Conservation (phyloP, 768 basidiomycete species). For the Auricularia heimuer region DNA sequence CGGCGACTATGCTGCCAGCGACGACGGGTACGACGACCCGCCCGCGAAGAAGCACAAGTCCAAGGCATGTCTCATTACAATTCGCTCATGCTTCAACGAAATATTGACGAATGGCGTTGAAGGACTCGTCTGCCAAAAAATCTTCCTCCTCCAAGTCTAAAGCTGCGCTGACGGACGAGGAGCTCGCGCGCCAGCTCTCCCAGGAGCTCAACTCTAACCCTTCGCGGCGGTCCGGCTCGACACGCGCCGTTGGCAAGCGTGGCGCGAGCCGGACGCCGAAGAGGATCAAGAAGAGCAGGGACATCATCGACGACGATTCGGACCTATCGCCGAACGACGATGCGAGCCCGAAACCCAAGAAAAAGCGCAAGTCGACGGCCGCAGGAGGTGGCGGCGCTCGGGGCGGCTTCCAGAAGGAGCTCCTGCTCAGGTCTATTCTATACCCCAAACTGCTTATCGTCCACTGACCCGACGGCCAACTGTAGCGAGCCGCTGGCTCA, state of each 20-base stretch:
- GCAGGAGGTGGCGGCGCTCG: slow-evolving; percentile 36
- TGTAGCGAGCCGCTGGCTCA: slow-evolving; percentile 62
- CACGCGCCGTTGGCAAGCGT: slow-evolving; percentile 22
- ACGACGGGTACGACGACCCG: slow-evolving; percentile 18
- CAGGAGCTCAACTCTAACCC: slow-evolving; percentile 58
- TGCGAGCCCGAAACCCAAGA: slow-evolving; percentile 32
- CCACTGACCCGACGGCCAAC: neutral
- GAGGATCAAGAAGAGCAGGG: slow-evolving; percentile 45
- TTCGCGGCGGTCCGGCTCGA: slow-evolving; percentile 29
- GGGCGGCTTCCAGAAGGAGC: slow-evolving; percentile 75
- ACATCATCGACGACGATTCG: slow-evolving; percentile 29
- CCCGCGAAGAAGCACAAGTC: slow-evolving; percentile 32
- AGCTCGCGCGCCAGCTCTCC: slow-evolving; percentile 61
- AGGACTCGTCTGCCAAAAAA: slow-evolving; percentile 18
- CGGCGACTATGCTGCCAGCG: slow-evolving; percentile 22
- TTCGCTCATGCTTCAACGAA: neutral
- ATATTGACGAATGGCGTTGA: neutral
- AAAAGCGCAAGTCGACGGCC: slow-evolving; percentile 20
- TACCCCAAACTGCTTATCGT: slow-evolving; percentile 6
- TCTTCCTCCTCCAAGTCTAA: slow-evolving; percentile 24
- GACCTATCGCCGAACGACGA: slow-evolving; percentile 45
- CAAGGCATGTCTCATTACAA: slow-evolving; percentile 1
- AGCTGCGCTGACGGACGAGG: slow-evolving; percentile 46
- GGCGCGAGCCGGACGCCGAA: slow-evolving; percentile 32
- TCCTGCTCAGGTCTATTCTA: slow-evolving; percentile 48